phyloP scores from a whole-genome alignment of 2,329 filamentous ascomycete genomes.

The Cercospora zeina region DNA sequence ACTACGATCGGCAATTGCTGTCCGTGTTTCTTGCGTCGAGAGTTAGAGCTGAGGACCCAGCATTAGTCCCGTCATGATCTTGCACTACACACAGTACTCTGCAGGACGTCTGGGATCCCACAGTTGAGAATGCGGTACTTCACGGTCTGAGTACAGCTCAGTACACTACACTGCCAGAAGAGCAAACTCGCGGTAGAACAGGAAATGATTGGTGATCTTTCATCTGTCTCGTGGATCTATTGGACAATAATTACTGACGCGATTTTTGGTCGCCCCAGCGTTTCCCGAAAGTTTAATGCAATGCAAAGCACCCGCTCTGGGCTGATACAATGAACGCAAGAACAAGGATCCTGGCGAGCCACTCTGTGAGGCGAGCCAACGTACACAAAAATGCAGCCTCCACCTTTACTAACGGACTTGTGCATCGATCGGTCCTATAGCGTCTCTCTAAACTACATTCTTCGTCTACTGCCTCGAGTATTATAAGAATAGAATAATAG shows the following conservation, averaged over 20 bases:
- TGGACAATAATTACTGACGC: not conserved
- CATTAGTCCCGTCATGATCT: not conserved
- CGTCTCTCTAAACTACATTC: not conserved
- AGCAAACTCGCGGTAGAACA: not conserved
- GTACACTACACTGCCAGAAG: not conserved
- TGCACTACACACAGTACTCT: not conserved
- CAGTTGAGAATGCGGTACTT: not conserved
- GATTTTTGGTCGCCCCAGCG: not conserved
- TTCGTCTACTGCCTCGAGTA: not conserved
- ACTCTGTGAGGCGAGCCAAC: no score
- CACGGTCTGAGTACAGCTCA: not conserved
- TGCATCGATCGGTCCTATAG: not conserved
- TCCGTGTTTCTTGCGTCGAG: not conserved
- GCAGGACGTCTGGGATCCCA: not conserved
- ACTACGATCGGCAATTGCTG: not conserved
- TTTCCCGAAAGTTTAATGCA: not conserved
- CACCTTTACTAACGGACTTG: no score
- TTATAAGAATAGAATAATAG: not conserved
- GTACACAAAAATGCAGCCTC: no score
- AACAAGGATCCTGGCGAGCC: no score
- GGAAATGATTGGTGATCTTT: not conserved
- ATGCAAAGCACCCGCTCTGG: not conserved
- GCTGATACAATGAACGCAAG: not conserved
- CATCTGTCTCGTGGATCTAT: not conserved
- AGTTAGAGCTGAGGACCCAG: not conserved